Percentiles rank a stretch among this genome's conserved stretches.
Evolutionary conservation across 495 filamentous ascomycete genomes (phyloP).

Genomic region (Tuber umbilicatum): DNA sequence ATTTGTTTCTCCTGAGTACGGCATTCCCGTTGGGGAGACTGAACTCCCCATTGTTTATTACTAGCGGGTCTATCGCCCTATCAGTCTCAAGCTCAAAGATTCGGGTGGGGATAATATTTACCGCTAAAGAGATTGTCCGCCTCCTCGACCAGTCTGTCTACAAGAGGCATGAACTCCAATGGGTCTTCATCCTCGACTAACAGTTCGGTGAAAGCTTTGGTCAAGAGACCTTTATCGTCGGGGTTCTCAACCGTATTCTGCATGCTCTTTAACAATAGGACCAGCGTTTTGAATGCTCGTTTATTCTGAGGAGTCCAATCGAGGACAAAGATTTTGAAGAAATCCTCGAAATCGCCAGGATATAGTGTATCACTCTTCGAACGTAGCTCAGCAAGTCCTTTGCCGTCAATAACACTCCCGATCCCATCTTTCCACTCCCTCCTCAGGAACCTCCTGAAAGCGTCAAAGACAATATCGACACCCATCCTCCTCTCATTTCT

Average conservation of each 20-base stretch:
- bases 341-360: slow-evolving; percentile 75
- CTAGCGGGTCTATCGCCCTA: slow-evolving; percentile 19
- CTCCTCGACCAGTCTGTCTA: slow-evolving; percentile 90
- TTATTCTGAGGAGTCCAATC: slow-evolving; percentile 90
- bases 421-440: slow-evolving; percentile 85
- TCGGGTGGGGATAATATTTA: slow-evolving; percentile 38
- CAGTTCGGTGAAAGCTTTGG: slow-evolving; percentile 82
- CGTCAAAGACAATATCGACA: slow-evolving; percentile 80
- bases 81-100: slow-evolving; percentile 9
- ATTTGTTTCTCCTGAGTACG: slow-evolving; percentile 44
- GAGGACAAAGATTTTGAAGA: slow-evolving; percentile 65
- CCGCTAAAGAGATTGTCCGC: slow-evolving; percentile 81
- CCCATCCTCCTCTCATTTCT: slow-evolving; percentile 24
- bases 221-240: slow-evolving; percentile 82
- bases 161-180: slow-evolving; percentile 76
- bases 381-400: slow-evolving; percentile 63
- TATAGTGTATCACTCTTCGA: slow-evolving; percentile 65
- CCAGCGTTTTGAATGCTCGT: slow-evolving; percentile 73
- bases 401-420: slow-evolving; percentile 65
- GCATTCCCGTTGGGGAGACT: slow-evolving; percentile 36
- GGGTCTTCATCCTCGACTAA: slow-evolving; percentile 70
- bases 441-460: slow-evolving; percentile 88
- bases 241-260: slow-evolving; percentile 93
- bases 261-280: slow-evolving; percentile 80
- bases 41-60: slow-evolving; percentile 50